Percentiles rank a stretch among this genome's conserved stretches.
phyloP scores from a whole-genome alignment of 345 rosid species.

The Salix koriyanagi region DNA sequence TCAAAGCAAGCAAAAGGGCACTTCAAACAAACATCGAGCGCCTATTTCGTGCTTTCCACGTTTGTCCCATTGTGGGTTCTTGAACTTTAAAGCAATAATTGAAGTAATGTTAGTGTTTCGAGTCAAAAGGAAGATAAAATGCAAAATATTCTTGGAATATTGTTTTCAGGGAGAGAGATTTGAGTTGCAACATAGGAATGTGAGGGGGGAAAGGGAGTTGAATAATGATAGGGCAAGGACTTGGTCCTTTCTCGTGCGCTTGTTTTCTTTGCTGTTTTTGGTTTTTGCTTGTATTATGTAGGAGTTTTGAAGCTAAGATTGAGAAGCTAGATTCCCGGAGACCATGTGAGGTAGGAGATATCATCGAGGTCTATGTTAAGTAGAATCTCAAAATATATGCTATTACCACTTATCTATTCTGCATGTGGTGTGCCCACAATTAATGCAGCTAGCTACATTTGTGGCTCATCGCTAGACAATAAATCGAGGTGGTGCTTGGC shows the following conservation, averaged over 20 bases:
- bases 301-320: background rate
- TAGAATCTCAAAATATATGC: background rate
- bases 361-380: background rate
- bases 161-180: background rate
- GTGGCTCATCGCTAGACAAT: no score
- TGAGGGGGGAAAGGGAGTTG: background rate
- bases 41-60: slow-evolving; percentile 3
- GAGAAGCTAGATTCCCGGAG: background rate
- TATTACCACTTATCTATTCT: background rate
- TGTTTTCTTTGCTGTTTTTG: background rate
- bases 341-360: background rate
- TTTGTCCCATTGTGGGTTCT: background rate
- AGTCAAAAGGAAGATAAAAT: slow-evolving; percentile 11
- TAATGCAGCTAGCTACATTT: background rate
- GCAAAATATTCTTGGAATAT: background rate
- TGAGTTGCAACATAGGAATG: slow-evolving; percentile 2
- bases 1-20: slow-evolving; percentile 8
- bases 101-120: slow-evolving; percentile 15
- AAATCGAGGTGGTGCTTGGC: no score
- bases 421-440: background rate
- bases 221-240: background rate
- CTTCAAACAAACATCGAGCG: background rate
- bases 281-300: background rate
- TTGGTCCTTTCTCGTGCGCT: background rate
- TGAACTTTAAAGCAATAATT: slow-evolving; percentile 22